A percentile compares a stretch with the other conserved stretches of the same genome.
phyloP scores from a whole-genome alignment of 805 yeast genomes.

The Debaryomyces hansenii region DNA sequence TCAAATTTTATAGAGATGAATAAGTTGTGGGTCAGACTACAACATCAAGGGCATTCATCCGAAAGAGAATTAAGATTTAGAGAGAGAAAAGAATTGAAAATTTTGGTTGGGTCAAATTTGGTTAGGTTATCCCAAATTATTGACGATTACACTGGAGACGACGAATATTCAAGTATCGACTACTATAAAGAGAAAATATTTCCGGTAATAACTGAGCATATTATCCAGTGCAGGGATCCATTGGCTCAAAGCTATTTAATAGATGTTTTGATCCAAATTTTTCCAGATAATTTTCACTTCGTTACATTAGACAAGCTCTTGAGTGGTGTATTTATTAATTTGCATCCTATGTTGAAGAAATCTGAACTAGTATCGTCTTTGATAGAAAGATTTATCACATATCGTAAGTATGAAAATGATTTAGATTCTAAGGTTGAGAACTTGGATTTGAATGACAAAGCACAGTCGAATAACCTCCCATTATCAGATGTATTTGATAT shows the following conservation, averaged over 20 bases:
- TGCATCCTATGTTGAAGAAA: constrained; percentile 71
- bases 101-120: constrained; percentile 88
- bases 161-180: constrained; percentile 27
- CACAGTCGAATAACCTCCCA: constrained; percentile 3
- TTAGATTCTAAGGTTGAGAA: constrained; percentile 9
- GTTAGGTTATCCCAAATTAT: constrained; percentile 87
- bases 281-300: constrained; percentile 90
- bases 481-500: constrained; percentile 48
- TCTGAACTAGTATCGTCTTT: constrained; percentile 67
- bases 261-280: constrained; percentile 90
- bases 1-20: constrained; percentile 96
- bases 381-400: constrained; percentile 67
- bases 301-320: constrained; percentile 68
- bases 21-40: constrained; percentile 94
- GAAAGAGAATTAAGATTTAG: constrained; percentile 71
- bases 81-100: constrained; percentile 87
- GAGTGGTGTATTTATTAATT: constrained; percentile 55
- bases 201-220: constrained; percentile 83
- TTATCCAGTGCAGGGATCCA: constrained; percentile 86
- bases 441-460: constrained; percentile 10
- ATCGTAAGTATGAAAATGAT: constrained; percentile 28
- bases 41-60: constrained; percentile 90
- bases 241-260: constrained; percentile 90
- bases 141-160: constrained; percentile 57
- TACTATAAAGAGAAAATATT: constrained; percentile 54